These are phyloP conservation scores for Metschnikowia amazonensis DNA, from an alignment of 805 yeast genomes.

Conservation along the genomic window DNA sequence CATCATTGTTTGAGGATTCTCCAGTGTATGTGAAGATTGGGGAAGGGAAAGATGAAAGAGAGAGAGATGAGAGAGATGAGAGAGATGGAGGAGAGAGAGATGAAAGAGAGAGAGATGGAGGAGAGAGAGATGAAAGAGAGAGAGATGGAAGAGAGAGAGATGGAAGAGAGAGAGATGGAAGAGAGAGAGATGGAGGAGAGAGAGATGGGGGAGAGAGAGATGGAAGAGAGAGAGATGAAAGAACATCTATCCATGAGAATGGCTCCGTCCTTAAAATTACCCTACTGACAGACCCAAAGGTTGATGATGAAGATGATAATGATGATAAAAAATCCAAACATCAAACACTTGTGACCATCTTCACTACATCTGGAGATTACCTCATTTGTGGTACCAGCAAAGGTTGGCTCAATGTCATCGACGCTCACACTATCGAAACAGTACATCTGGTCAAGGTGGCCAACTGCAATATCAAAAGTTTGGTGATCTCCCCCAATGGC, in stretches of 20 bases:
- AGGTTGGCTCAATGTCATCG: conserved; percentile 64
- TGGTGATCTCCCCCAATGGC: conserved; percentile 56
- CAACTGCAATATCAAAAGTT: conserved; percentile 65
- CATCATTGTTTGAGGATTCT: conserved; percentile 60
- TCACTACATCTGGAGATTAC: conserved; percentile 51
- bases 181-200: too few species aligned
- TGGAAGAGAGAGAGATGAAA: too few species aligned
- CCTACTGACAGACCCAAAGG: conserved; percentile 19
- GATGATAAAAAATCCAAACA: conserved; percentile 23
- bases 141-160: too few species aligned
- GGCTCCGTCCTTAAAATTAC: neutral
- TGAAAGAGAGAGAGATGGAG: too few species aligned
- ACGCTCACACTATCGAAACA: conserved; percentile 26
- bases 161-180: too few species aligned
- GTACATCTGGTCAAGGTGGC: conserved; percentile 56
- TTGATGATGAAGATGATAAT: conserved; percentile 3
- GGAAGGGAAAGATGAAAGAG: too few species aligned
- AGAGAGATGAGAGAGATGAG: too few species aligned
- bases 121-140: too few species aligned
- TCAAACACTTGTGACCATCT: conserved; percentile 48
- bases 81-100: too few species aligned
- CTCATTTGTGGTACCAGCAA: conserved; percentile 75
- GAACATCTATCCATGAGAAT: too few species aligned
- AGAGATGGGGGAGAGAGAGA: too few species aligned
- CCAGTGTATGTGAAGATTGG: conserved; percentile 46